Evolutionary conservation across 2,329 filamentous ascomycete genomes (phyloP).

Genomic region (Diaporthe sp.): DNA sequence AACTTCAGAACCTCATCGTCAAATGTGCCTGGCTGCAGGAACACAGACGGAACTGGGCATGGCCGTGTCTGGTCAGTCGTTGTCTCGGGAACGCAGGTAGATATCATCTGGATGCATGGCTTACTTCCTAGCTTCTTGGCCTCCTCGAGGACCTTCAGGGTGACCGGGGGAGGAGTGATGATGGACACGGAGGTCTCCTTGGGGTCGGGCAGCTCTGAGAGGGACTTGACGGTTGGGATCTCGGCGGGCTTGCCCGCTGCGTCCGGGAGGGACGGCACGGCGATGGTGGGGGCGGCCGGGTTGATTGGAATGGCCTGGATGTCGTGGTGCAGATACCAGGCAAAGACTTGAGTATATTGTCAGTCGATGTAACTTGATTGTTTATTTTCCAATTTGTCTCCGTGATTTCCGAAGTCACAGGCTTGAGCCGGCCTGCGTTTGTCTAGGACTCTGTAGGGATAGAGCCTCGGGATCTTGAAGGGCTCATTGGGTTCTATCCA

Average conservation of each 20-base stretch:
- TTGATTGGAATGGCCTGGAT: constrained; percentile 89
- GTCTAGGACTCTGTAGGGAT: background rate
- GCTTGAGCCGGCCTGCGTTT: background rate
- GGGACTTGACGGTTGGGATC: constrained; percentile 75
- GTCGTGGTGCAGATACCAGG: constrained; percentile 85
- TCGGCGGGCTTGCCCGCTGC: constrained; percentile 55
- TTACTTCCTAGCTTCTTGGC: constrained; percentile 76
- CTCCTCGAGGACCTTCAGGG: constrained; percentile 80
- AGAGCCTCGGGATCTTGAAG: background rate
- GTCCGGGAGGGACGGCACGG: constrained; percentile 58
- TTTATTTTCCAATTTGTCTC: too few relatives aligned
- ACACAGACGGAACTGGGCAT: constrained; percentile 75
- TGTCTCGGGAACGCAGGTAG: background rate
- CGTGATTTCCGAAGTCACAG: too few relatives aligned
- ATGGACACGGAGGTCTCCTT: constrained; percentile 83
- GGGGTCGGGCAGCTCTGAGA: constrained; percentile 76
- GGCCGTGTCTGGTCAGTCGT: constrained; percentile 40
- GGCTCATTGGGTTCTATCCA: background rate
- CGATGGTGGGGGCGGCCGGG: constrained; percentile 76
- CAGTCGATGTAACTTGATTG: background rate
- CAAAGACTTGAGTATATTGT: constrained; percentile 75
- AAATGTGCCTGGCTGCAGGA: constrained; percentile 93
- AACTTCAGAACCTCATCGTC: constrained; percentile 81
- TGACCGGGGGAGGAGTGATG: constrained; percentile 87
- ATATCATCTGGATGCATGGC: background rate